phyloP scores from a whole-genome alignment of 2,329 filamentous ascomycete genomes.

The Helicocarpus griseus region DNA sequence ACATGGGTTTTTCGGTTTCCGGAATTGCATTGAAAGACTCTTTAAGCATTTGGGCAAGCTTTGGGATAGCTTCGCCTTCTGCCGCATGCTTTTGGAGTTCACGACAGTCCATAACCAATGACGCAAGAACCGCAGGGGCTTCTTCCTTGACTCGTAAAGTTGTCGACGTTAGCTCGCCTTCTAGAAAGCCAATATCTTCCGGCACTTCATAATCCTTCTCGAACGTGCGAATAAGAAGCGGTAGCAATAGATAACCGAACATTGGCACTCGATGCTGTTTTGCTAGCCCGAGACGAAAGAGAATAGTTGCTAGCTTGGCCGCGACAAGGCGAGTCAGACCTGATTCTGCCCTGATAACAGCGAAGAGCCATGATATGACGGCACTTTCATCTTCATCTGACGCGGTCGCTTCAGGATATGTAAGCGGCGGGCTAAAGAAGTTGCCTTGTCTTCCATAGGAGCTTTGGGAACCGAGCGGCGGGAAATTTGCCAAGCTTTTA shows the following conservation, averaged over 20 bases:
- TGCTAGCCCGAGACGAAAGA: constrained; percentile 60
- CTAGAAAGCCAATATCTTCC: constrained; percentile 30
- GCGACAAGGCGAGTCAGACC: constrained; percentile 58
- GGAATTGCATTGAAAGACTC: constrained; percentile 53
- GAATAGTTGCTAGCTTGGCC: constrained; percentile 56
- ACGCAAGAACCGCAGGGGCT: constrained; percentile 65
- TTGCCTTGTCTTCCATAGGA: constrained; percentile 27
- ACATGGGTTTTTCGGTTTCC: constrained; percentile 43
- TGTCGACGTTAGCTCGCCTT: constrained; percentile 29
- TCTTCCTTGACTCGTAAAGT: constrained; percentile 54
- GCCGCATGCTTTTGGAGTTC: constrained; percentile 72
- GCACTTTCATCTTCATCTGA: constrained; percentile 58
- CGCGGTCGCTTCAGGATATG: constrained; percentile 29
- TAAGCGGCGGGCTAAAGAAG: constrained; percentile 27
- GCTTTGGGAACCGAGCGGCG: constrained; percentile 42
- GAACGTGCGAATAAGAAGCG: constrained; percentile 58
- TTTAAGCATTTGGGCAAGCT: constrained; percentile 55
- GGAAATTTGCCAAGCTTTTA: constrained; percentile 38
- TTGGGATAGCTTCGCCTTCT: constrained; percentile 56
- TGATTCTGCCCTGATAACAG: constrained; percentile 27
- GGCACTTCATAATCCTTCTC: constrained; percentile 40
- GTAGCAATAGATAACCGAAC: constrained; percentile 59
- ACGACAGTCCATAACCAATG: constrained; percentile 67
- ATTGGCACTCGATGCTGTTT: constrained; percentile 54
- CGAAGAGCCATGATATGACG: constrained; percentile 62